These are phyloP conservation scores for Furculomyces boomerangus DNA, from an alignment of 371 early-diverging fungal genomes.

Conservation along the genomic window DNA sequence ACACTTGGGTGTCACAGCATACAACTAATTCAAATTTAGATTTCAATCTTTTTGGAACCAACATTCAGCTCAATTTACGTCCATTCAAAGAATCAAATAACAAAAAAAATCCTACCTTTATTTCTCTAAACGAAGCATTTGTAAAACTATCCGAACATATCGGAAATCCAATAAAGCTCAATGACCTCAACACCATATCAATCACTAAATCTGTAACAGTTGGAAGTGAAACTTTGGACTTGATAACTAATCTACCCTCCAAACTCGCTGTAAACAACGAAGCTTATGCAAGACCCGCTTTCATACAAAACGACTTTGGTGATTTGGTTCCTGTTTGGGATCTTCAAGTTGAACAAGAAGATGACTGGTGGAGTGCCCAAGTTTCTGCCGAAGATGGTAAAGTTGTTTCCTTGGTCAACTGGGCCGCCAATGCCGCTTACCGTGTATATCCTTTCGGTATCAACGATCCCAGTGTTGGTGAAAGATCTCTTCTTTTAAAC, in stretches of 20 bases:
- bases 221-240: constrained; percentile 17
- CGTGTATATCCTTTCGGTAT: constrained; percentile 73
- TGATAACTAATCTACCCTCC: constrained; percentile 31
- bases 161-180: constrained; percentile 7
- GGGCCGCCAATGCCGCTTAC: constrained; percentile 63
- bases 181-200: constrained; percentile 6
- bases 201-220: neutral
- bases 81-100: neutral
- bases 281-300: constrained; percentile 27
- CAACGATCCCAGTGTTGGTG: constrained; percentile 63
- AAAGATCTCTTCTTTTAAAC: constrained; percentile 39
- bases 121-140: constrained; percentile 17
- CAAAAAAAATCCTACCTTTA: constrained; percentile 3
- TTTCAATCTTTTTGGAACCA: neutral
- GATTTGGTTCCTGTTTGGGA: constrained; percentile 58
- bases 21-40: neutral
- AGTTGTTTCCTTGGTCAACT: constrained; percentile 61
- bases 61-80: neutral
- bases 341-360: constrained; percentile 65
- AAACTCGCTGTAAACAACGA: constrained; percentile 27
- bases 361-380: constrained; percentile 79
- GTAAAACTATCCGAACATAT: constrained; percentile 13
- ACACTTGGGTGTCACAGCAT: neutral
- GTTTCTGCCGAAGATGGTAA: constrained; percentile 53
- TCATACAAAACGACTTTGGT: constrained; percentile 25